Conservation (phyloP, 768 basidiomycete genomes). For the Amanita phalloides region DNA sequence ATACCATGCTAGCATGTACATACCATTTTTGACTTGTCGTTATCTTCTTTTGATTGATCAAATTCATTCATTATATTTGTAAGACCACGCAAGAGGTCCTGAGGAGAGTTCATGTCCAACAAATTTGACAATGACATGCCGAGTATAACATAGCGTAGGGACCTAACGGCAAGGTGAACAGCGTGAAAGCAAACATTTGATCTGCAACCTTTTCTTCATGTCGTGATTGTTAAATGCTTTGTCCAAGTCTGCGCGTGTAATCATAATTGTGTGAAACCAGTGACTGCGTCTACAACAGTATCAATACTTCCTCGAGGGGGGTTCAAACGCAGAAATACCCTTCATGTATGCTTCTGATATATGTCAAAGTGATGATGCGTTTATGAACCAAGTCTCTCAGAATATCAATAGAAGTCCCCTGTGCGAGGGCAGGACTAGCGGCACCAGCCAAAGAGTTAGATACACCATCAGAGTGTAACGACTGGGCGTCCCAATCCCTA, state of each 20-base stretch:
- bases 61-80: constrained; percentile 65
- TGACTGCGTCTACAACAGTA: constrained; percentile 48
- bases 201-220: constrained; percentile 64
- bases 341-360: constrained; percentile 77
- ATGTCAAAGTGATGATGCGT: constrained; percentile 76
- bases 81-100: constrained; percentile 70
- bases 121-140: constrained; percentile 80
- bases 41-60: constrained; percentile 68
- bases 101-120: constrained; percentile 71
- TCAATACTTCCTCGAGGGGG: constrained; percentile 4
- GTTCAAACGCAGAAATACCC: constrained; percentile 41
- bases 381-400: constrained; percentile 75
- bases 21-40: constrained; percentile 68
- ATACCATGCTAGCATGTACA: constrained; percentile 7
- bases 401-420: constrained; percentile 69
- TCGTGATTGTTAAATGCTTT: constrained; percentile 60
- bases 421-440: constrained; percentile 35
- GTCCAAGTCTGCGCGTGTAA: constrained; percentile 65
- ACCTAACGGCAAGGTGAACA: constrained; percentile 30
- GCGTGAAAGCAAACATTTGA: neutral
- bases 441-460: constrained; percentile 23
- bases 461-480: constrained; percentile 39
- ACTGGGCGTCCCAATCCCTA: constrained; percentile 69
- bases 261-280: constrained; percentile 84
- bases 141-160: constrained; percentile 73